Conservation (phyloP, 805 yeast species). For the Candida arabinofermentans region DNA sequence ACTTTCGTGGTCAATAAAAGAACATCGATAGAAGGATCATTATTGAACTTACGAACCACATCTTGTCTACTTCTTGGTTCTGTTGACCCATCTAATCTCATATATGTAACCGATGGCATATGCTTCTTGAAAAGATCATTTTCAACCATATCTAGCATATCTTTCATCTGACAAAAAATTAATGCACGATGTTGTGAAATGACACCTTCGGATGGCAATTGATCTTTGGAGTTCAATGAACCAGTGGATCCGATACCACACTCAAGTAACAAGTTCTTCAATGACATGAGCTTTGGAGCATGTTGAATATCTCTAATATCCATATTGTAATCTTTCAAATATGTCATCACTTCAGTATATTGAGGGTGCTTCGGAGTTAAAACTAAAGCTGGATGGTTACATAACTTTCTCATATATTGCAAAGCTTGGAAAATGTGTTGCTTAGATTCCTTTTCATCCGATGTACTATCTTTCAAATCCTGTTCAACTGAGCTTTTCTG, state of each 20-base stretch:
- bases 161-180: slow-evolving; percentile 93
- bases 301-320: slow-evolving; percentile 70
- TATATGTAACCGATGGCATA: slow-evolving; percentile 88
- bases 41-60: slow-evolving; percentile 87
- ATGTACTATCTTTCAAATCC: slow-evolving; percentile 46
- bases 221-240: slow-evolving; percentile 14
- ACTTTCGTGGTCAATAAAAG: slow-evolving; percentile 90
- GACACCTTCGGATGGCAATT: slow-evolving; percentile 40
- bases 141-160: slow-evolving; percentile 96
- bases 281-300: slow-evolving; percentile 86
- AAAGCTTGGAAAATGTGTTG: slow-evolving; percentile 96
- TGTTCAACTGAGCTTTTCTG: slow-evolving; percentile 70
- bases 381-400: slow-evolving; percentile 95
- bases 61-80: slow-evolving; percentile 90
- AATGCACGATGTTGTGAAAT: slow-evolving; percentile 95
- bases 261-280: slow-evolving; percentile 74
- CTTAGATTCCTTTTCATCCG: slow-evolving; percentile 43
- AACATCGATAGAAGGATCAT: slow-evolving; percentile 96
- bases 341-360: slow-evolving; percentile 58
- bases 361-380: slow-evolving; percentile 81
- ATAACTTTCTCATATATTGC: slow-evolving; percentile 93
- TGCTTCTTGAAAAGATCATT: slow-evolving; percentile 75
- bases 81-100: slow-evolving; percentile 92
- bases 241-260: slow-evolving; percentile 78
- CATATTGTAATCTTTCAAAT: slow-evolving; percentile 54